These are phyloP conservation scores for Candida pini DNA, from an alignment of 805 yeast species.

Conservation along the genomic window DNA sequence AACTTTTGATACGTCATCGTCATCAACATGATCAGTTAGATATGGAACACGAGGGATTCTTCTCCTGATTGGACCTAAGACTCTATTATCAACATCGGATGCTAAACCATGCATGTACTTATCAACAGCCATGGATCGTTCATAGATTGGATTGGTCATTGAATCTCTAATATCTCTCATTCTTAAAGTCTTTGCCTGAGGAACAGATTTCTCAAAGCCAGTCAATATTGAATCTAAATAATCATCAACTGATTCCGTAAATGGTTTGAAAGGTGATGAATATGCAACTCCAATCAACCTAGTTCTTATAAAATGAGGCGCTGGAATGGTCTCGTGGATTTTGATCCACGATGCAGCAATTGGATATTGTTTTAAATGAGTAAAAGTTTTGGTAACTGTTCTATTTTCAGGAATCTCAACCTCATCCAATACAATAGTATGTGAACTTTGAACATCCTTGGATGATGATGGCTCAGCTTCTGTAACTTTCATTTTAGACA, in stretches of 20 bases:
- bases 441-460: neutral
- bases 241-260: conserved; percentile 35
- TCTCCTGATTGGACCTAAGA: conserved; percentile 44
- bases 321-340: conserved; percentile 21
- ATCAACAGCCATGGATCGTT: conserved; percentile 32
- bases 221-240: conserved; percentile 50
- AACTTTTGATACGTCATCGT: too few species aligned
- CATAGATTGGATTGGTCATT: conserved; percentile 46
- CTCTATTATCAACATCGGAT: conserved; percentile 26
- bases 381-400: conserved; percentile 27
- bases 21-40: too few species aligned
- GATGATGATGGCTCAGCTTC: neutral
- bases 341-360: conserved; percentile 33
- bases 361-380: conserved; percentile 44
- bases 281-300: conserved; percentile 20
- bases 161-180: conserved; percentile 43
- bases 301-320: conserved; percentile 22
- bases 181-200: conserved; percentile 52
- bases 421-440: neutral
- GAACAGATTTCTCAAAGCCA: conserved; percentile 52
- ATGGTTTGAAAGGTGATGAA: conserved; percentile 16
- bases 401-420: conserved; percentile 8
- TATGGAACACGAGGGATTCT: conserved; percentile 39
- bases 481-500: neutral
- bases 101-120: conserved; percentile 28